phyloP scores from a whole-genome alignment of 441 rosid genomes.

The Syzygium syzygioides region DNA sequence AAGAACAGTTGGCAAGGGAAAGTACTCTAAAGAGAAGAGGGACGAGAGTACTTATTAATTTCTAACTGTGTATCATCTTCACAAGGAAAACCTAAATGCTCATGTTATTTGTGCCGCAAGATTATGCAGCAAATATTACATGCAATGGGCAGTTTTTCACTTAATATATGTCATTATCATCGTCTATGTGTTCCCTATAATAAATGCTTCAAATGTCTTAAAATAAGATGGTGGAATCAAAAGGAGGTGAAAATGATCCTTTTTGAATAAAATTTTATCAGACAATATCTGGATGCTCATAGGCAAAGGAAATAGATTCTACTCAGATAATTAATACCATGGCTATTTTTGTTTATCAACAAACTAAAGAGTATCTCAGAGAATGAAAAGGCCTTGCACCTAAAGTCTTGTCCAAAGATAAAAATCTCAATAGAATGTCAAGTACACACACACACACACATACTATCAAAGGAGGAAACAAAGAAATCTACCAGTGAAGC shows the following conservation, averaged over 20 bases:
- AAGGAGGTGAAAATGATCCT: not conserved
- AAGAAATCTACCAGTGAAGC: not conserved
- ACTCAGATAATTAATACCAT: not conserved
- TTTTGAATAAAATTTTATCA: not conserved
- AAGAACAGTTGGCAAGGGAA: not conserved
- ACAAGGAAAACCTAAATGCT: not conserved
- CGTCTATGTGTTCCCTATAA: not conserved
- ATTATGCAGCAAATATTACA: not conserved
- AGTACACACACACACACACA: accelerated
- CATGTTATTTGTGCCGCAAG: not conserved
- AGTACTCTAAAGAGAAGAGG: not conserved
- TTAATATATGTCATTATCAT: not conserved
- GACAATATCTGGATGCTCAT: not conserved
- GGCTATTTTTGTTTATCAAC: not conserved
- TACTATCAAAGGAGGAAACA: not conserved
- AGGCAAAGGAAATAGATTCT: not conserved
- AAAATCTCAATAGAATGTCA: not conserved
- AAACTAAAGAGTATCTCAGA: not conserved
- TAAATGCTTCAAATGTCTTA: not conserved
- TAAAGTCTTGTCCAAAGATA: not conserved
- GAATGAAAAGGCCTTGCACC: not conserved
- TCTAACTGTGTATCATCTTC: not conserved
- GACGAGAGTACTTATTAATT: not conserved
- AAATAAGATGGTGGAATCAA: not conserved
- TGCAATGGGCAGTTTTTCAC: not conserved